These are phyloP conservation scores for Irpex rosettiformis DNA, from an alignment of 1,284 basidiomycete species.

Conservation along the genomic window DNA sequence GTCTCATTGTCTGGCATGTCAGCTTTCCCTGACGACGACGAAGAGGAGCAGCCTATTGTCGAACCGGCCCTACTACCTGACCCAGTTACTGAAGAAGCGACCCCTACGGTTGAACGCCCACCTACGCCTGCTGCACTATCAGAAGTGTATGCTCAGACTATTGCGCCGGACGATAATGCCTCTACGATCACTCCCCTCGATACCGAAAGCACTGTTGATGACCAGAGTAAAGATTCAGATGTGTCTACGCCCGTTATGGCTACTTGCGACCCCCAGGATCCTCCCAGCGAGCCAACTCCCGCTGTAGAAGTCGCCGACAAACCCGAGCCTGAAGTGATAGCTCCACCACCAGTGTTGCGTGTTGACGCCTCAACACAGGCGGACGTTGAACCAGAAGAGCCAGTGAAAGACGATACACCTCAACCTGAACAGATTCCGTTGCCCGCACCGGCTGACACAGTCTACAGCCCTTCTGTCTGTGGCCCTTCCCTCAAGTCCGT, in stretches of 20 bases:
- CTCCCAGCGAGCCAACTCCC: neutral
- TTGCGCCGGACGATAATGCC: neutral
- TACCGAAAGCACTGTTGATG: neutral
- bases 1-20: slow-evolving; percentile 7
- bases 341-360: neutral
- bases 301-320: neutral
- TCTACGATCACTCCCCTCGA: neutral
- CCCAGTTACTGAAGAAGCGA: neutral
- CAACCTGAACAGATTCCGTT: neutral
- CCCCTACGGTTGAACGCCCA: neutral
- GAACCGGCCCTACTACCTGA: neutral
- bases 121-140: neutral
- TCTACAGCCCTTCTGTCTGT: neutral
- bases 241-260: neutral
- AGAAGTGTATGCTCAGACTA: neutral
- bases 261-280: neutral
- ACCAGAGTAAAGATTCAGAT: neutral
- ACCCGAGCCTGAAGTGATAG: neutral
- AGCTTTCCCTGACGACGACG: slow-evolving; percentile 2
- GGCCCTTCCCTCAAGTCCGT: neutral
- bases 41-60: slow-evolving; percentile 1
- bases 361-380: neutral
- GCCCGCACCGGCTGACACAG: neutral
- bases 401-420: neutral
- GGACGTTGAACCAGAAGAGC: neutral